A percentile compares a stretch with the other conserved stretches of the same genome.
phyloP scores from a whole-genome alignment of 2,329 filamentous ascomycete species.

The Colletotrichum lindemuthianum region DNA sequence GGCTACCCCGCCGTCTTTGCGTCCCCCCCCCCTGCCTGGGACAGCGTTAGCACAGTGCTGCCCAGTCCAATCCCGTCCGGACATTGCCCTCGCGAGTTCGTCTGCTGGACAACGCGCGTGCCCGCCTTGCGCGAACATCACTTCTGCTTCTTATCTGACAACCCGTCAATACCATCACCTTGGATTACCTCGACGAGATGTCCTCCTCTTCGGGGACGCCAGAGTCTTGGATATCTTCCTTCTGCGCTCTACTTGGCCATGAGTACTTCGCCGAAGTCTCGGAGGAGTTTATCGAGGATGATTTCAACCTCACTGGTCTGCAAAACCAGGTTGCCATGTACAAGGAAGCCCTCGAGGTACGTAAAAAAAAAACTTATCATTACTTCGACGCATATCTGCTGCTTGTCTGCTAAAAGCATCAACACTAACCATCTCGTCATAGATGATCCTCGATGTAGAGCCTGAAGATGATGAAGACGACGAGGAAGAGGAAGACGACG shows the following conservation, averaged over 20 bases:
- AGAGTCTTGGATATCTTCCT: conserved; percentile 98
- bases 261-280: conserved; percentile 99
- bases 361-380: conserved; percentile 12
- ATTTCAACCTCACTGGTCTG: conserved; percentile 97
- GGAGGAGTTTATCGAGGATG: conserved; percentile 99
- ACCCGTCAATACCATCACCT: conserved; percentile 38
- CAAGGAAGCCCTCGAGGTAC: conserved; percentile 92
- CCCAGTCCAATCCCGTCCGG: conserved; percentile 6
- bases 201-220: conserved; percentile 69
- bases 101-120: conserved; percentile 20
- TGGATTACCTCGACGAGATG: conserved; percentile 50
- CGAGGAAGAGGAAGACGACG: conserved; percentile 80
- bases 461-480: conserved; percentile 94
- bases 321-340: conserved; percentile 98
- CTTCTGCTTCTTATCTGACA: conserved; percentile 22
- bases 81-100: conserved; percentile 6
- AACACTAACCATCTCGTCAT: conserved; percentile 37
- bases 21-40: conserved; percentile 26
- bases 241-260: conserved; percentile 93
- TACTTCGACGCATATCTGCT: not conserved
- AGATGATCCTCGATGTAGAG: conserved; percentile 98
- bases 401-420: not conserved
- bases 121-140: conserved; percentile 12
- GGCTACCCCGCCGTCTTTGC: conserved; percentile 34
- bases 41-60: conserved; percentile 18